These are phyloP conservation scores for Ganoderma lucidum DNA, from an alignment of 1,284 basidiomycete species.

Conservation along the genomic window DNA sequence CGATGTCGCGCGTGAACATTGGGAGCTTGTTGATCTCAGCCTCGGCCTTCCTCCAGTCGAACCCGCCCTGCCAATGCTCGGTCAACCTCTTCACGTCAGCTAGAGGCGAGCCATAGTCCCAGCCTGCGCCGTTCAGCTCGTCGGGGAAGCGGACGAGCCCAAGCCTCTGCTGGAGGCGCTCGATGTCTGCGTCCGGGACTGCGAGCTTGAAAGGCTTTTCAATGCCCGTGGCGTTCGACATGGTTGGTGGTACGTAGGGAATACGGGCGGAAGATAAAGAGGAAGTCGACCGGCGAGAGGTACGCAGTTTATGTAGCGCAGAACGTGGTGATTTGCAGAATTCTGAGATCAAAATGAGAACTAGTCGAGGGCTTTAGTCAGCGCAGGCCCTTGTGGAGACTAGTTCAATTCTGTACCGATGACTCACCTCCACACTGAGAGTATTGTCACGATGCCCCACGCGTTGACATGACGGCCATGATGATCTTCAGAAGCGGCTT, in stretches of 20 bases:
- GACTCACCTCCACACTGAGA: neutral
- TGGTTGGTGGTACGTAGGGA: neutral
- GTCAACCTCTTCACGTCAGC: conserved; percentile 47
- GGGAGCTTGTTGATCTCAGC: conserved; percentile 37
- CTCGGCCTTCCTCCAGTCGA: conserved; percentile 51
- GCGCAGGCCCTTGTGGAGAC: neutral
- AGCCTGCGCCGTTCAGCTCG: conserved; percentile 46
- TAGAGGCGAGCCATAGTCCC: conserved; percentile 26
- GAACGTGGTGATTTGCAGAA: neutral
- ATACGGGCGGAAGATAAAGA: neutral
- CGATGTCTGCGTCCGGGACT: conserved; percentile 19
- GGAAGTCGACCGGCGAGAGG: neutral
- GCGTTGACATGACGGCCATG: neutral
- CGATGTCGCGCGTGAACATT: conserved; percentile 49
- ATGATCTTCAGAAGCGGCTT: neutral
- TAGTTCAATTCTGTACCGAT: neutral
- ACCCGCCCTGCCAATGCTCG: conserved; percentile 46
- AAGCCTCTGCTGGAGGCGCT: conserved; percentile 19
- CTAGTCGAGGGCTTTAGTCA: neutral
- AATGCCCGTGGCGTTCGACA: conserved; percentile 12
- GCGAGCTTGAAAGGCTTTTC: conserved; percentile 36
- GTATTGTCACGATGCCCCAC: neutral
- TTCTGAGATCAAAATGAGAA: neutral
- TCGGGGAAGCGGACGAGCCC: conserved; percentile 44
- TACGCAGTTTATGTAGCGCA: neutral